Percentiles rank a stretch among this genome's conserved stretches.
These are phyloP conservation scores for Yarrowia porcina DNA, from an alignment of 805 yeast genomes.

Conservation along the genomic window DNA sequence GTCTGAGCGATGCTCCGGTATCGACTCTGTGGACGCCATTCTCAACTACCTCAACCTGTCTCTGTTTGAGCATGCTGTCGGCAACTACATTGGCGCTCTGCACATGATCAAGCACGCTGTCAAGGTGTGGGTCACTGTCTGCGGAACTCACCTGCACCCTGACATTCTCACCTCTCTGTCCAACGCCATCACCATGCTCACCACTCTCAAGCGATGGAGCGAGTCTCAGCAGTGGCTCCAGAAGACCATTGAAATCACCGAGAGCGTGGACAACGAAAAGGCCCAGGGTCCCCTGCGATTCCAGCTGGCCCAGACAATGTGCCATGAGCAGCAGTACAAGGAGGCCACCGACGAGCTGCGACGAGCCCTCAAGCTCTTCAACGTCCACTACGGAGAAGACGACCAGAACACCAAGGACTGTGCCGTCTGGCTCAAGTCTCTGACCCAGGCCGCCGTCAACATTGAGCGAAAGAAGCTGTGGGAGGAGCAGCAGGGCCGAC, in stretches of 20 bases:
- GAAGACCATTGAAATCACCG: slow-evolving; percentile 46
- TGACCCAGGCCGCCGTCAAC: slow-evolving; percentile 49
- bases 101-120: slow-evolving; percentile 60
- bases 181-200: slow-evolving; percentile 59
- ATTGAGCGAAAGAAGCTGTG: slow-evolving; percentile 41
- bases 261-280: slow-evolving; percentile 58
- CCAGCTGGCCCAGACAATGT: slow-evolving; percentile 63
- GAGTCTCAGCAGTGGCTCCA: slow-evolving; percentile 54
- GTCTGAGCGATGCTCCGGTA: slow-evolving; percentile 75
- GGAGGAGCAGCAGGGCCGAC: slow-evolving; percentile 4
- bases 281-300: slow-evolving; percentile 64
- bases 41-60: slow-evolving; percentile 74
- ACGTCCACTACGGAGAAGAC: slow-evolving; percentile 59
- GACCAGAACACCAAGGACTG: slow-evolving; percentile 67
- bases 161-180: slow-evolving; percentile 61
- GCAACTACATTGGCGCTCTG: slow-evolving; percentile 58
- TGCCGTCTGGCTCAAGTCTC: slow-evolving; percentile 57
- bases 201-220: slow-evolving; percentile 47
- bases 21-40: slow-evolving; percentile 74
- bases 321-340: slow-evolving; percentile 50
- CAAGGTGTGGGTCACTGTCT: slow-evolving; percentile 54
- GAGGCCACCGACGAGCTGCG: slow-evolving; percentile 56
- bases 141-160: slow-evolving; percentile 60
- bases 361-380: slow-evolving; percentile 56
- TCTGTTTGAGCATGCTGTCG: slow-evolving; percentile 59